These are phyloP conservation scores for Penicillium brevicompactum DNA, from an alignment of 2,329 filamentous ascomycete species.

Conservation along the genomic window DNA sequence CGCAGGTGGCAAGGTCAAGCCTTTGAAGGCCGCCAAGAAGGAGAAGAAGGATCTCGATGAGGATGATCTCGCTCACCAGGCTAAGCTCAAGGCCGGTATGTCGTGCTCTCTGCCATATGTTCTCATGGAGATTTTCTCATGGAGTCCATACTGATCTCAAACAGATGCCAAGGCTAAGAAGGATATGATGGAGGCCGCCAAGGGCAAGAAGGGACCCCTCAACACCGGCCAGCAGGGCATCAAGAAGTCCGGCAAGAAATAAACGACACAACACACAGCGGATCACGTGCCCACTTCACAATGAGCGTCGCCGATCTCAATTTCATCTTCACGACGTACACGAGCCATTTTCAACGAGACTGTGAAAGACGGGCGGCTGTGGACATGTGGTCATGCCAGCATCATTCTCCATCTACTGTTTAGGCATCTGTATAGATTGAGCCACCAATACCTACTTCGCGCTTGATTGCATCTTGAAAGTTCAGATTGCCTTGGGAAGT, in stretches of 20 bases:
- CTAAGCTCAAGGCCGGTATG: slow-evolving; percentile 83
- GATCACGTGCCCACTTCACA: background rate
- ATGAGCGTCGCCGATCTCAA: background rate
- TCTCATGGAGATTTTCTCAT: too few relatives aligned
- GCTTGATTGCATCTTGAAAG: slow-evolving; percentile 7
- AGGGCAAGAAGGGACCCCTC: slow-evolving; percentile 79
- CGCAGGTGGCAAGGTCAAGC: slow-evolving; percentile 78
- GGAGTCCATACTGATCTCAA: background rate
- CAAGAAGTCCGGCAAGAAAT: slow-evolving; percentile 99
- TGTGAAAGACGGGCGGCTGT: slow-evolving; percentile 10
- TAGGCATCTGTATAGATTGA: slow-evolving; percentile 9
- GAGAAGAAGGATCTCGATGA: slow-evolving; percentile 80
- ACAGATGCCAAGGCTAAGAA: slow-evolving; percentile 82
- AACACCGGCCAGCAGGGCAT: slow-evolving; percentile 85
- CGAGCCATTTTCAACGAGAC: slow-evolving; percentile 24
- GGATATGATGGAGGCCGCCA: slow-evolving; percentile 77
- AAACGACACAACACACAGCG: slow-evolving; percentile 31
- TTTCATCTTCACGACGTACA: slow-evolving; percentile 23
- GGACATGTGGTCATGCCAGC: slow-evolving; percentile 4
- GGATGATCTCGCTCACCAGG: slow-evolving; percentile 78
- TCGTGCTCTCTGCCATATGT: slow-evolving; percentile 9
- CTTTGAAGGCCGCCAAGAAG: slow-evolving; percentile 89
- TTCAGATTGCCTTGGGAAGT: background rate
- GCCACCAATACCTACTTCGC: slow-evolving; percentile 11
- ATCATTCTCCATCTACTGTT: slow-evolving; percentile 1